Conservation (phyloP, 2,329 filamentous ascomycete species). For the Monosporascus sp. region DNA sequence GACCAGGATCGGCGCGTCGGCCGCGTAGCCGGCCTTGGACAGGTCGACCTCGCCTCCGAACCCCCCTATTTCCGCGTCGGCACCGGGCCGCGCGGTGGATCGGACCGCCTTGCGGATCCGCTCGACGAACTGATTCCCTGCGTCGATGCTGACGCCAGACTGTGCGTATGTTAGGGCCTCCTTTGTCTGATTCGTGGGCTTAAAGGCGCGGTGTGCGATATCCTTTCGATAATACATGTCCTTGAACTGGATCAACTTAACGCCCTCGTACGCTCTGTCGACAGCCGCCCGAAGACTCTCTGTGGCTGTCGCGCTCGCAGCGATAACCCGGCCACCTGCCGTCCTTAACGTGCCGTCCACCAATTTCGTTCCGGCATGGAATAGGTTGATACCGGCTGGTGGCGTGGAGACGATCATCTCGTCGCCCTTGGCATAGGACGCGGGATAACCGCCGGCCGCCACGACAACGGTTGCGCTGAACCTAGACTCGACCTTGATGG, state of each 20-base stretch:
- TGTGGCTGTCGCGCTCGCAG: slow-evolving; percentile 73
- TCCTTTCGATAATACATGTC: slow-evolving; percentile 91
- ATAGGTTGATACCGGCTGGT: slow-evolving; percentile 60
- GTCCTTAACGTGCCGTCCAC: slow-evolving; percentile 63
- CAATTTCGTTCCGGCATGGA: slow-evolving; percentile 84
- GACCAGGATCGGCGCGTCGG: slow-evolving; percentile 74
- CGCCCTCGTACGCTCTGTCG: slow-evolving; percentile 78
- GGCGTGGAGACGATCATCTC: slow-evolving; percentile 46
- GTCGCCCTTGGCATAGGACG: slow-evolving; percentile 74
- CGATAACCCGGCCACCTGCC: slow-evolving; percentile 86
- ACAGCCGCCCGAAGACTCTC: slow-evolving; percentile 75
- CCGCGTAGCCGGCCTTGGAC: slow-evolving; percentile 62
- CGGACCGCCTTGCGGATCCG: slow-evolving; percentile 88
- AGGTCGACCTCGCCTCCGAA: slow-evolving; percentile 89
- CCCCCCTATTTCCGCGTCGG: slow-evolving; percentile 89
- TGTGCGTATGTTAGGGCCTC: slow-evolving; percentile 80
- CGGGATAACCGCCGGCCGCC: slow-evolving; percentile 86
- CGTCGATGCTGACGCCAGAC: slow-evolving; percentile 90
- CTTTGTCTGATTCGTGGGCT: slow-evolving; percentile 34
- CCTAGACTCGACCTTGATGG: slow-evolving; percentile 60
- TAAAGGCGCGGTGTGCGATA: slow-evolving; percentile 75
- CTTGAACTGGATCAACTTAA: slow-evolving; percentile 75
- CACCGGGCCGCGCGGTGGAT: slow-evolving; percentile 77
- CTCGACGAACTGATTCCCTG: slow-evolving; percentile 87
- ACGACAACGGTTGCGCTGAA: slow-evolving; percentile 92